Base-by-base conservation (phyloP, 352 stramenopile genomes). In the Pythium pyrilobum region DNA sequence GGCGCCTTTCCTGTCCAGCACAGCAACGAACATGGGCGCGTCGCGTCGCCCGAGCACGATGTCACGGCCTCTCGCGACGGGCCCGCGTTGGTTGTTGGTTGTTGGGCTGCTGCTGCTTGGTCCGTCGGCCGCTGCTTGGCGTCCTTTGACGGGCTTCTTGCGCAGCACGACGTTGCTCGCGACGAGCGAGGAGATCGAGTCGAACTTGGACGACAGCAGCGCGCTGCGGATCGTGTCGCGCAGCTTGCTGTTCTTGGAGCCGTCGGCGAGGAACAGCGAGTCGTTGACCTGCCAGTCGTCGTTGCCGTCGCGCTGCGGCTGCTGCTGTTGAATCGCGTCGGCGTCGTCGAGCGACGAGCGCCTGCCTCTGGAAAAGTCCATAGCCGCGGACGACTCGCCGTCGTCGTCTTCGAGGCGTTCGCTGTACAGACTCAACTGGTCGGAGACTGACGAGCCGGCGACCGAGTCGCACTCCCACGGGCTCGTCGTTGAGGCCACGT, bases 161-260 rank as follows among this genome's bases (percentile, higher is more conserved):
- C 78, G 67, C 3, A 94, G 59, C 9, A 88, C 60, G 10, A 89
- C 74, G 36, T 88, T 88, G 16, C 76, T 87, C 2, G 87, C 83
- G 11, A 96, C 70, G 2, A 96, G 73, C 12, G 89, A 88, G 18
- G 87, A 92, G 20, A 96, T 79, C 1, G 86, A 96, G 66, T 97
- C 89, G 56, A 96, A 97, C 62, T 92, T 92, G 23, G 83, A 94
- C 4, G 92, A 72, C 27, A 86, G 77, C 5, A 96, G 69, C 3
- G 84, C 81, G 5, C 72, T 67, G 10, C 77, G 74, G 31, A 96
- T 90, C 18, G 80, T 94, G 50, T 95, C 82, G 10, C 89, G 74
- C 23, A 97, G 67, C 37, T 83, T 89, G 50, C 75, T 89, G 67
- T 94, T 95, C 47, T 76, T 85, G 33, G 79, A 84, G 23, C 89